Evolutionary conservation across 768 basidiomycete species (phyloP).

Genomic region (Solioccasus polychromus): DNA sequence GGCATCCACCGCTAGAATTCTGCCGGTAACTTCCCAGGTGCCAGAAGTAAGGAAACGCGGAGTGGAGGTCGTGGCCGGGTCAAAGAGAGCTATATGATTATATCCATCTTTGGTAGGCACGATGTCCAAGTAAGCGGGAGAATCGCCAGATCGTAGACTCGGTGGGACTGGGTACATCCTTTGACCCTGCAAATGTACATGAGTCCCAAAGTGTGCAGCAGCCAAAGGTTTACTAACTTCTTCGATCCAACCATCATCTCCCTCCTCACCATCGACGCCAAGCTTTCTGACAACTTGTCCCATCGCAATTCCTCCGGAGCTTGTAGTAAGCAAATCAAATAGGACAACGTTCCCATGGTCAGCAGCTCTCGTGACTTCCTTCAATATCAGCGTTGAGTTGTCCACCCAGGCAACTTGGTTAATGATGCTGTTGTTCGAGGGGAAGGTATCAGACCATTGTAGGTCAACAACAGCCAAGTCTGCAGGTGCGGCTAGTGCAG

Average conservation of each 20-base stretch:
- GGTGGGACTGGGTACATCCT: slow-evolving; percentile 56
- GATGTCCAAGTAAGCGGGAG: slow-evolving; percentile 84
- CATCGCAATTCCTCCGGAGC: slow-evolving; percentile 27
- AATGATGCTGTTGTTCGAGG: slow-evolving; percentile 64
- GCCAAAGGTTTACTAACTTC: slow-evolving; percentile 47
- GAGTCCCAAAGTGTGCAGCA: slow-evolving; percentile 6
- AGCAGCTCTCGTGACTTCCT: slow-evolving; percentile 85
- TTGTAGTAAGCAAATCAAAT: slow-evolving; percentile 52
- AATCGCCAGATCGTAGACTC: slow-evolving; percentile 38
- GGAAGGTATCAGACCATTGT: slow-evolving; percentile 62
- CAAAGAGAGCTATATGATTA: slow-evolving; percentile 92
- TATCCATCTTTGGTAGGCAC: slow-evolving; percentile 79
- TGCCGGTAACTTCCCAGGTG: slow-evolving; percentile 83
- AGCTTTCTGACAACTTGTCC: slow-evolving; percentile 70
- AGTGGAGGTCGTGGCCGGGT: slow-evolving; percentile 60
- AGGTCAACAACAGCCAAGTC: slow-evolving; percentile 52
- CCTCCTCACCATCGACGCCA: slow-evolving; percentile 81
- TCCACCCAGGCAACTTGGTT: slow-evolving; percentile 88
- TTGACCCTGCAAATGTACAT: slow-evolving; percentile 47
- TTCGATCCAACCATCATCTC: slow-evolving; percentile 95
- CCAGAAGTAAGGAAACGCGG: slow-evolving; percentile 87
- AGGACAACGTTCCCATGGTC: slow-evolving; percentile 75
- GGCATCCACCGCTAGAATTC: slow-evolving; percentile 70
- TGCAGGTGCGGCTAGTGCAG: slow-evolving; percentile 28
- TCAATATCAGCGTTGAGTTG: slow-evolving; percentile 67